phyloP scores from a whole-genome alignment of 2,329 filamentous ascomycete species.

The Hymenoscyphus occultus region DNA sequence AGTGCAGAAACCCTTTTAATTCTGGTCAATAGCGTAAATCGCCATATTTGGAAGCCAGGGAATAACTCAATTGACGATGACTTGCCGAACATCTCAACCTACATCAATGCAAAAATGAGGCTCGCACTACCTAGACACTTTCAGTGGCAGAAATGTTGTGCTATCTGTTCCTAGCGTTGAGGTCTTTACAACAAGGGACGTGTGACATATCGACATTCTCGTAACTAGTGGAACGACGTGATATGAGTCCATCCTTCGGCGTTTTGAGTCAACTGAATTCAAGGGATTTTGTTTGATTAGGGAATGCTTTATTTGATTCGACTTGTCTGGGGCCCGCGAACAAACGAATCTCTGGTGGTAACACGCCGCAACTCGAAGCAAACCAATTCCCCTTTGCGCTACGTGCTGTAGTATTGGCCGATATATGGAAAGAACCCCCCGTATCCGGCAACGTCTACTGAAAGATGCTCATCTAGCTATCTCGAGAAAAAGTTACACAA shows the following conservation, averaged over 20 bases:
- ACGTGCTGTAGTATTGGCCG: background rate
- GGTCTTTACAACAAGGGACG: constrained; percentile 26
- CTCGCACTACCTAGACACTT: background rate
- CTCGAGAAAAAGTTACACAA: background rate
- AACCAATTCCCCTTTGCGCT: background rate
- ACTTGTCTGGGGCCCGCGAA: background rate
- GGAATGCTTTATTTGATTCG: background rate
- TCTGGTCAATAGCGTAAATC: background rate
- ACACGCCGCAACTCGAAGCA: background rate
- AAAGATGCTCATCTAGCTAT: background rate
- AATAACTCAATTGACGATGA: background rate
- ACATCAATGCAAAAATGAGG: background rate
- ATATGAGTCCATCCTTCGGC: constrained; percentile 11
- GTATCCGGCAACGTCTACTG: background rate
- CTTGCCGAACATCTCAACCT: background rate
- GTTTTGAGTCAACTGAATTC: constrained; percentile 20
- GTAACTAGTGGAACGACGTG: constrained; percentile 16
- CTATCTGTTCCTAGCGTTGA: constrained; percentile 20
- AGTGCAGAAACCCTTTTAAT: background rate
- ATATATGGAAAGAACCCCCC: background rate
- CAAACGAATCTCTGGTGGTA: background rate
- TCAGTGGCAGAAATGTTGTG: background rate
- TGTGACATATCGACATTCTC: constrained; percentile 21
- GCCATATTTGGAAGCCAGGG: background rate
- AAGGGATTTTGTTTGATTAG: constrained; percentile 17